Evolutionary conservation across 805 yeast species (phyloP).

Genomic region (Spathaspora boniae): DNA sequence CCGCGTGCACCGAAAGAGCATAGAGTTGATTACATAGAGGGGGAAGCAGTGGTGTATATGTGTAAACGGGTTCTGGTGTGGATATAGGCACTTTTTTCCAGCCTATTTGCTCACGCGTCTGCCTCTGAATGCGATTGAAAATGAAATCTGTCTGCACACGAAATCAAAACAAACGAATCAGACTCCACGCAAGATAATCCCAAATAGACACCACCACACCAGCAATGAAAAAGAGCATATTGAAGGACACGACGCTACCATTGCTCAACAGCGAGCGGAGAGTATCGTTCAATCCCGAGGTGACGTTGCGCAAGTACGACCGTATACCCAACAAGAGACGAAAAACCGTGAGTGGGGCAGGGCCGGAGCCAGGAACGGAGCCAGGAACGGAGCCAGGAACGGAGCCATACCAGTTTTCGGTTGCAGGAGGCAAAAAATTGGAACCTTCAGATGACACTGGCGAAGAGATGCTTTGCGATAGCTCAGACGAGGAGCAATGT

Average conservation of each 20-base stretch:
- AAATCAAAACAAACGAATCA: too few species aligned
- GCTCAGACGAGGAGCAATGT: slow-evolving; percentile 24
- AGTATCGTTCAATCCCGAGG: slow-evolving; percentile 77
- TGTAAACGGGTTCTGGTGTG: not conserved
- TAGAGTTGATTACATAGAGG: slow-evolving; percentile 26
- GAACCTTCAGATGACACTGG: too few species aligned
- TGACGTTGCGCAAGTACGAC: slow-evolving; percentile 58
- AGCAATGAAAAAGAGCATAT: slow-evolving; percentile 16
- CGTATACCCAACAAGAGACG: slow-evolving; percentile 26
- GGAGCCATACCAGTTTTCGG: too few species aligned
- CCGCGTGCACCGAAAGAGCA: slow-evolving; percentile 22
- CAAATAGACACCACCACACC: not conserved
- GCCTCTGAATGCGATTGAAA: too few species aligned
- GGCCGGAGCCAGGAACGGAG: not conserved
- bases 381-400: not conserved
- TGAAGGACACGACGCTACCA: slow-evolving; percentile 23
- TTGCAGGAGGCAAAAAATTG: too few species aligned
- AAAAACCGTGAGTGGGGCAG: slow-evolving; percentile 23
- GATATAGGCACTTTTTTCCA: too few species aligned
- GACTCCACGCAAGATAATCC: too few species aligned
- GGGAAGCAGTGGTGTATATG: not conserved
- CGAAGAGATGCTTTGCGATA: slow-evolving; percentile 17
- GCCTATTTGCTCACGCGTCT: too few species aligned
- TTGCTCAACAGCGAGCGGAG: slow-evolving; percentile 38
- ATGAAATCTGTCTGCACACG: too few species aligned